These are phyloP conservation scores for Geotrichum fermentans DNA, from an alignment of 1,139 yeast species.

Conservation along the genomic window DNA sequence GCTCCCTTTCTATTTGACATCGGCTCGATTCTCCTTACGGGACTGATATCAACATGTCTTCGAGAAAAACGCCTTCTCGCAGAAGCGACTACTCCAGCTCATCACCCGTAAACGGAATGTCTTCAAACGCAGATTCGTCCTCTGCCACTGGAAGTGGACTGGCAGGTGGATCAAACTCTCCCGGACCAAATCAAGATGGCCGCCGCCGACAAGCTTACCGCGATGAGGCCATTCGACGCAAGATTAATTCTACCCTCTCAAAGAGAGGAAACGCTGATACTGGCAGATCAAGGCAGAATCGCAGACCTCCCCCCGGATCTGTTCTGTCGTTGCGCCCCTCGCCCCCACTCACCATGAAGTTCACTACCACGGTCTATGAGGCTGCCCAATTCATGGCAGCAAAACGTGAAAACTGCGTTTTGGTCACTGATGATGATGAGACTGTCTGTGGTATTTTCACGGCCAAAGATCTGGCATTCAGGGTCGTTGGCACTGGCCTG, in stretches of 20 bases:
- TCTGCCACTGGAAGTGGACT: neutral
- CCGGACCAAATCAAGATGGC: constrained; percentile 23
- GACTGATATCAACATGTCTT: constrained; percentile 3
- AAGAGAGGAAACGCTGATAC: constrained; percentile 49
- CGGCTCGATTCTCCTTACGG: no score
- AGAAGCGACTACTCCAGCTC: constrained; percentile 4
- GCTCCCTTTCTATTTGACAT: no score
- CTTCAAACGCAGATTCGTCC: constrained; percentile 1
- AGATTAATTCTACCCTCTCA: constrained; percentile 66
- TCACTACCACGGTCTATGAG: constrained; percentile 61
- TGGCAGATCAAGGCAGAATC: constrained; percentile 37
- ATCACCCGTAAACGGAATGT: constrained; percentile 9
- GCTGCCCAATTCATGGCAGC: constrained; percentile 87
- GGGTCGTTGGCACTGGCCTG: constrained; percentile 67
- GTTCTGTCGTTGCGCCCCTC: constrained; percentile 72
- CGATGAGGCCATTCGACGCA: constrained; percentile 76
- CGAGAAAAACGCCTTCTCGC: constrained; percentile 12
- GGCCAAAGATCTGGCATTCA: constrained; percentile 72
- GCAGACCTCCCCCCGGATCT: constrained; percentile 61
- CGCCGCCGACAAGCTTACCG: constrained; percentile 65
- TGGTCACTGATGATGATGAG: constrained; percentile 50
- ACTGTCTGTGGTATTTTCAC: constrained; percentile 69
- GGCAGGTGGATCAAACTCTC: constrained; percentile 3
- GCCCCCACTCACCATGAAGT: constrained; percentile 68
- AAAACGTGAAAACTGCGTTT: constrained; percentile 71